These are phyloP conservation scores for Dothistroma septosporum DNA, from an alignment of 2,329 filamentous ascomycete species.

Conservation along the genomic window DNA sequence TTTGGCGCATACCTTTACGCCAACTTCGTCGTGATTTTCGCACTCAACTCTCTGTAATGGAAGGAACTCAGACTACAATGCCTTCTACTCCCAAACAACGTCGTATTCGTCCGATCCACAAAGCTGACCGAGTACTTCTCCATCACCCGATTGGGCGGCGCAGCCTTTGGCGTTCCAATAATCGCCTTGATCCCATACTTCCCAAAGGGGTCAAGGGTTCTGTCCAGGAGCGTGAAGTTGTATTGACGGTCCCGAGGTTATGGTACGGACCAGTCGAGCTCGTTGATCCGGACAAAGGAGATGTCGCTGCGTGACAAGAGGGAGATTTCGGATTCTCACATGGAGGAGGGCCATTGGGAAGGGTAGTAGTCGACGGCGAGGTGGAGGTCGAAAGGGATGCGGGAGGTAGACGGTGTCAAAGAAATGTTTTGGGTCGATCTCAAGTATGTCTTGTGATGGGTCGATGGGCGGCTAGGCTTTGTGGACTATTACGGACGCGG, in stretches of 20 bases:
- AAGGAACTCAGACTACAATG: conserved; percentile 27
- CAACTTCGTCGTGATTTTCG: conserved; percentile 23
- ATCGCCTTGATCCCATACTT: conserved; percentile 24
- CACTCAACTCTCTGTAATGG: conserved; percentile 23
- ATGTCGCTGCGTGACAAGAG: conserved; percentile 24
- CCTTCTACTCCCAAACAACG: conserved; percentile 22
- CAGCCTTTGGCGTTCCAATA: conserved; percentile 24
- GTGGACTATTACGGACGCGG: not conserved
- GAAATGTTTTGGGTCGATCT: conserved; percentile 7
- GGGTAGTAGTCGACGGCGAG: conserved; percentile 27
- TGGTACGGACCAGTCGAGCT: conserved; percentile 25
- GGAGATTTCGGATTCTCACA: conserved; percentile 25
- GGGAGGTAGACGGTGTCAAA: conserved; percentile 8
- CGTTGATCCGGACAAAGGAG: conserved; percentile 23
- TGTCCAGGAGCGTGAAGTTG: conserved; percentile 26
- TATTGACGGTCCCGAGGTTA: conserved; percentile 24
- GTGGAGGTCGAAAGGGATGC: conserved; percentile 21
- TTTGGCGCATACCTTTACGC: conserved; percentile 19
- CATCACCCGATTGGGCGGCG: conserved; percentile 25
- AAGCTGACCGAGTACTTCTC: conserved; percentile 25
- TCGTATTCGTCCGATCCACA: conserved; percentile 24
- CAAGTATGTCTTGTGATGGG: not conserved
- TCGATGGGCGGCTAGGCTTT: not conserved
- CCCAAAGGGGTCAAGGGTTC: conserved; percentile 17
- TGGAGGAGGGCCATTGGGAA: conserved; percentile 27